A percentile compares a stretch with the other conserved stretches of the same genome.
Conservation (phyloP, 2,329 filamentous ascomycete species). For the Pseudogymnoascus sp. region DNA sequence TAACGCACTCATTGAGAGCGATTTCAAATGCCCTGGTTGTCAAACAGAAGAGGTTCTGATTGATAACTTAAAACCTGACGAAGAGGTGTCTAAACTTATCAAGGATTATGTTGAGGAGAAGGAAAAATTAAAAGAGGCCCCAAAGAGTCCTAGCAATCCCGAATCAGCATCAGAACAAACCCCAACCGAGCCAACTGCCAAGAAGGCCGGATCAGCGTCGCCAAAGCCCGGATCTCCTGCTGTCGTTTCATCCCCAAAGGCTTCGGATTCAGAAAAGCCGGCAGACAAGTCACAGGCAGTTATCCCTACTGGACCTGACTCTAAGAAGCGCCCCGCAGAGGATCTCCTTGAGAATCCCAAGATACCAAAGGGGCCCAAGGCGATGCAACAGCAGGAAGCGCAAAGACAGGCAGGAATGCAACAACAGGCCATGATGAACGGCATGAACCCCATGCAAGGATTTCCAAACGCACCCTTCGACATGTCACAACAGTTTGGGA, state of each 20-base stretch:
- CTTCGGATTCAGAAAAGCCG: constrained; percentile 24
- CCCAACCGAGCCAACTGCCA: constrained; percentile 19
- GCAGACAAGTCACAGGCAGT: constrained; percentile 29
- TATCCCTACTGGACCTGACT: constrained; percentile 28
- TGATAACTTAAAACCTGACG: constrained; percentile 80
- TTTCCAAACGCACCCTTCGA: constrained; percentile 26
- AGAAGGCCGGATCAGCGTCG: constrained; percentile 33
- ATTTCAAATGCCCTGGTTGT: constrained; percentile 92
- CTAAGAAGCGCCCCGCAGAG: constrained; percentile 79
- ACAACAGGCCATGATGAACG: constrained; percentile 42
- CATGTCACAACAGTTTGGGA: constrained; percentile 23
- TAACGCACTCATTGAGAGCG: constrained; percentile 95
- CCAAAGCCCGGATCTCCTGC: constrained; percentile 20
- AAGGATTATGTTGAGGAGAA: constrained; percentile 61
- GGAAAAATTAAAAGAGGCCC: constrained; percentile 38
- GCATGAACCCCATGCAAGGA: constrained; percentile 34
- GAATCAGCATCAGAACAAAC: constrained; percentile 28
- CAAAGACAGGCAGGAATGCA: constrained; percentile 34
- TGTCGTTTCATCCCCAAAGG: constrained; percentile 27
- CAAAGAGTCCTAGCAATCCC: constrained; percentile 23
- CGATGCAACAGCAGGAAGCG: constrained; percentile 47
- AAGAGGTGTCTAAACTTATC: constrained; percentile 70
- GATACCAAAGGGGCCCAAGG: constrained; percentile 58
- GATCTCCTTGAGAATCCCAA: constrained; percentile 59
- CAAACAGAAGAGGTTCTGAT: constrained; percentile 85